Percentiles rank a stretch among this genome's conserved stretches.
Evolutionary conservation across 176 grass and related monocot species (phyloP).

Genomic region (Musa troglodytarum): DNA sequence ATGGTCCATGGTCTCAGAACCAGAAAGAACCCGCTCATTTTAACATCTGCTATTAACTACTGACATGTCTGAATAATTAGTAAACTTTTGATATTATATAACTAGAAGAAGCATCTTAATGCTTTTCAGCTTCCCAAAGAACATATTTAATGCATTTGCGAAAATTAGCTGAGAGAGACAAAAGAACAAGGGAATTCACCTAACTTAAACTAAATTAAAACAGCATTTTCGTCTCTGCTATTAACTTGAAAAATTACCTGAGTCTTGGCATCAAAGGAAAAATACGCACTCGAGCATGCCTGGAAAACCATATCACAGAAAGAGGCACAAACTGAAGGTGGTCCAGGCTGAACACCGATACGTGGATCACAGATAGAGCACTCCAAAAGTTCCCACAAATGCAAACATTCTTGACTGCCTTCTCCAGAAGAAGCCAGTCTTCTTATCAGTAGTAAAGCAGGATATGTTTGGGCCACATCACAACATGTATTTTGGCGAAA

Average conservation of each 20-base stretch:
- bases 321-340: conserved; percentile 57
- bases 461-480: conserved; percentile 67
- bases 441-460: conserved; percentile 60
- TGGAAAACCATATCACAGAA: conserved; percentile 87
- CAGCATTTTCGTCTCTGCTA: not conserved
- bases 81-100: not conserved
- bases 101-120: not conserved
- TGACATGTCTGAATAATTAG: not conserved
- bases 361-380: conserved; percentile 89
- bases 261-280: conserved; percentile 59
- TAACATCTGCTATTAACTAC: not conserved
- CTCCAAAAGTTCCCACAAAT: conserved; percentile 91
- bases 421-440: conserved; percentile 80
- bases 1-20: not conserved
- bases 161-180: not conserved
- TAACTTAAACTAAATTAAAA: not conserved
- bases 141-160: not conserved
- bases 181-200: no score
- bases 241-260: conserved; percentile 42
- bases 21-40: not conserved
- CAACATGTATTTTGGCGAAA: conserved; percentile 86
- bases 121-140: not conserved
- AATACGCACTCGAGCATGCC: conserved; percentile 75
- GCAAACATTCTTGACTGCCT: conserved; percentile 70
- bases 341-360: conserved; percentile 56